These are phyloP conservation scores for Claviceps pazoutovae DNA, from an alignment of 2,329 filamentous ascomycete genomes.

Conservation along the genomic window DNA sequence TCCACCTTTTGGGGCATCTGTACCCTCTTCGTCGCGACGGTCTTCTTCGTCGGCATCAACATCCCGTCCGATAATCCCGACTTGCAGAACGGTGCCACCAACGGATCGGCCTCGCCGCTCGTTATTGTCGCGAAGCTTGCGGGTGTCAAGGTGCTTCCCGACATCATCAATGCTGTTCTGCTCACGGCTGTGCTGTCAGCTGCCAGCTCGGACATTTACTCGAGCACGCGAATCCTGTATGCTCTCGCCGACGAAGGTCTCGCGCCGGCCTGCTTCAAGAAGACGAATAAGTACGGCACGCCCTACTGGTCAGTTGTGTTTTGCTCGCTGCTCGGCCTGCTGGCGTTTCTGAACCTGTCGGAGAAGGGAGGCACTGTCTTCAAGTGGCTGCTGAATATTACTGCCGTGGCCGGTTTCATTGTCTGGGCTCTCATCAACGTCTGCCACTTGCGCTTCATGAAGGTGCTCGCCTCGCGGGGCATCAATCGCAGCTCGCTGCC, in stretches of 20 bases:
- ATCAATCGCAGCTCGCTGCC: constrained; percentile 44
- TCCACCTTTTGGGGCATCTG: constrained; percentile 67
- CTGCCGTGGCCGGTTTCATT: constrained; percentile 54
- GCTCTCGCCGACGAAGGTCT: constrained; percentile 50
- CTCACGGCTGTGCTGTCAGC: constrained; percentile 67
- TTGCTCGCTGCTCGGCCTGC: constrained; percentile 41
- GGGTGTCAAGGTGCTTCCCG: constrained; percentile 47
- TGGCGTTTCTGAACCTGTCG: constrained; percentile 55
- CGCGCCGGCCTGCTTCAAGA: constrained; percentile 44
- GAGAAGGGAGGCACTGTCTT: constrained; percentile 46
- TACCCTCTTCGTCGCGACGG: constrained; percentile 47
- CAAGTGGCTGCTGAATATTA: constrained; percentile 60
- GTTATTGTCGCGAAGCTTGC: constrained; percentile 47
- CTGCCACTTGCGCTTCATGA: constrained; percentile 53
- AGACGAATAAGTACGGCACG: constrained; percentile 47
- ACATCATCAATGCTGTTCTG: constrained; percentile 66
- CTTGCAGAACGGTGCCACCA: constrained; percentile 36
- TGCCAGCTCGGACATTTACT: constrained; percentile 66
- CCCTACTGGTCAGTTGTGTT: constrained; percentile 46
- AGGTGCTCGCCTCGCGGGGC: constrained; percentile 40
- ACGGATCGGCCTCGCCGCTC: constrained; percentile 52
- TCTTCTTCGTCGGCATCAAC: constrained; percentile 60
- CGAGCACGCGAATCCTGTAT: constrained; percentile 53
- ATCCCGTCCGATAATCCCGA: constrained; percentile 47
- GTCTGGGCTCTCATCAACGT: constrained; percentile 53